phyloP scores from a whole-genome alignment of 2,329 filamentous ascomycete species.

The Cladosporium sp. region DNA sequence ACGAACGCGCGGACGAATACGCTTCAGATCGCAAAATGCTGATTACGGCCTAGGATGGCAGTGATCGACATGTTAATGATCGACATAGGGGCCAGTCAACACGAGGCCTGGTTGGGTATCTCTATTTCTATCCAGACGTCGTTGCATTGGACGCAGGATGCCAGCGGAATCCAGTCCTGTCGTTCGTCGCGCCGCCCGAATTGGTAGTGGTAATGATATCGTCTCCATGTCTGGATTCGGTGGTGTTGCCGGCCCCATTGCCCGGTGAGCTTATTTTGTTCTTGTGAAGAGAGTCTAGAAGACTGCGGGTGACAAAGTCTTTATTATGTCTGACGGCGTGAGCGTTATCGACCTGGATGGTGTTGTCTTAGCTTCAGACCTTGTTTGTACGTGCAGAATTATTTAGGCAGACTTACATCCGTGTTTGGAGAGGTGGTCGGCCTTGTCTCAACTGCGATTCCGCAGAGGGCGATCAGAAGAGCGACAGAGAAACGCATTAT shows the following conservation, averaged over 20 bases:
- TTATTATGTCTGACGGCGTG: too few species aligned
- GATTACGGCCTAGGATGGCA: background rate
- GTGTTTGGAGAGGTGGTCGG: background rate
- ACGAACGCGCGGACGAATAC: background rate
- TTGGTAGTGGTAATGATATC: background rate
- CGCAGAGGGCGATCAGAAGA: background rate
- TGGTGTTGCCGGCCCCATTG: background rate
- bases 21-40: background rate
- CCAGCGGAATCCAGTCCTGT: background rate
- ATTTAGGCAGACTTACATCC: too few species aligned
- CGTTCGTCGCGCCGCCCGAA: background rate
- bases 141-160: background rate
- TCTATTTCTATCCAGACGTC: background rate
- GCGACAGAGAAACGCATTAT: conserved; percentile 1
- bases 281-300: too few species aligned
- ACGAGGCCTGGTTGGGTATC: background rate
- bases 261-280: too few species aligned
- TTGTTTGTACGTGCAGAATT: too few species aligned
- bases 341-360: too few species aligned
- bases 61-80: background rate
- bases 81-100: background rate
- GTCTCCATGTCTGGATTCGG: background rate
- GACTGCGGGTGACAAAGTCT: too few species aligned
- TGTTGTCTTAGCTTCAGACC: too few species aligned
- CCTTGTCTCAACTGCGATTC: background rate